phyloP scores from a whole-genome alignment of 176 grass and related monocot genomes.

The Carex scoparia region DNA sequence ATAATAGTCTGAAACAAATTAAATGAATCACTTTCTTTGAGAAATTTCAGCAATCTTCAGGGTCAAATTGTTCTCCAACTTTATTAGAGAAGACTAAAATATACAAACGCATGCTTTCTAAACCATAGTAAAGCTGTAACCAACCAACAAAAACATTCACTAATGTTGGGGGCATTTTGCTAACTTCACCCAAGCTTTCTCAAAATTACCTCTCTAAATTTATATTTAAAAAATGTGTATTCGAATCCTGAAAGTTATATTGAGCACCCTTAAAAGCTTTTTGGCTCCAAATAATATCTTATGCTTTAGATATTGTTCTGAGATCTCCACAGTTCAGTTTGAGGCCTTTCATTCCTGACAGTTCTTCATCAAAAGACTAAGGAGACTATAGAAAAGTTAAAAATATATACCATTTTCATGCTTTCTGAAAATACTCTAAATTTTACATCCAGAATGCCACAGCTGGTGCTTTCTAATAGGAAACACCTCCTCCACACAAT shows the following conservation, averaged over 20 bases:
- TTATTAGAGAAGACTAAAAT: not conserved
- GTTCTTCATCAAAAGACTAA: not conserved
- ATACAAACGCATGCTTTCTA: not conserved
- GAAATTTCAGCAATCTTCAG: not conserved
- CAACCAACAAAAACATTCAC: not conserved
- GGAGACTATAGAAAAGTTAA: not conserved
- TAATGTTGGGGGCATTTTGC: not conserved
- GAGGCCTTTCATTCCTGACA: not conserved
- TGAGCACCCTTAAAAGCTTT: not conserved
- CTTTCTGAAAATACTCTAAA: slow-evolving; percentile 51
- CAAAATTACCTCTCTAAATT: not conserved
- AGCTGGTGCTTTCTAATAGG: slow-evolving; percentile 56
- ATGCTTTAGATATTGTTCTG: not conserved
- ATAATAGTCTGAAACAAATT: not conserved
- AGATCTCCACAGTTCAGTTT: not conserved
- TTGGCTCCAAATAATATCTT: not conserved
- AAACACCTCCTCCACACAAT: slow-evolving; percentile 67
- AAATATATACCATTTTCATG: slow-evolving; percentile 78
- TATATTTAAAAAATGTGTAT: not conserved
- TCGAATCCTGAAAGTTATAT: not conserved
- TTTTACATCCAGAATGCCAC: slow-evolving; percentile 56
- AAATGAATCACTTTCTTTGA: not conserved
- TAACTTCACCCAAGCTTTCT: not conserved
- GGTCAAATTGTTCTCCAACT: not conserved
- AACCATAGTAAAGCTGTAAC: not conserved